Base-by-base conservation (phyloP, 2,329 filamentous ascomycete genomes). In the Pestalotiopsis sp. region DNA sequence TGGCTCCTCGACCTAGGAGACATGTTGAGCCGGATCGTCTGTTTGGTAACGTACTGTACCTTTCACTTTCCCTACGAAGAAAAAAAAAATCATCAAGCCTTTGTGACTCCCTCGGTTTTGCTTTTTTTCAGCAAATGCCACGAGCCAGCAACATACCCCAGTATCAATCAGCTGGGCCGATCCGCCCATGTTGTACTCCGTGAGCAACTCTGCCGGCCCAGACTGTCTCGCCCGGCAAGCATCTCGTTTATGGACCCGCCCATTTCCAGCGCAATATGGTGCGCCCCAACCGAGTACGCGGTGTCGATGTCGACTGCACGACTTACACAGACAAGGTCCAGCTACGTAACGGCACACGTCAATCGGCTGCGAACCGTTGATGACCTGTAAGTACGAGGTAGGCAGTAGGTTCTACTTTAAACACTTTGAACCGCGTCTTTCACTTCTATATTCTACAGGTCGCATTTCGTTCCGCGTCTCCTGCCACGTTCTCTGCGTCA, bases 151-250 rank as follows among this genome's bases (percentile, higher is more conserved):
- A 17, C 6, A 20, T 20, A 52, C 45, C 45, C 45, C 45, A 52
- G 45, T 52, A 52, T 52, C 45, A 52, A 17, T 59, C 12, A 59
- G 23, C 31, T 36, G 31, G 39, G 20, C 14, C 25, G 60, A 63
- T 63, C 60, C 60, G 60, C 60, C n/a, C 13, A n/a, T 11, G 41
- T 36, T 66, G 64, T 66, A 66, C 64, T 60, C 64, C 64, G 64
- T 66, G 56, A 31, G 20, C 25, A 14, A 49, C 4, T 31, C 27
- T 59, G n/a, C 52, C 20, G 31, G 52, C 36, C 20, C 64, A 66
- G 39, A 66, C 64, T 66, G 64, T 66, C 64, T 57, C n/a, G 27
- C 17, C 31, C 7, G 45, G 45, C 45, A 49, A 23, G 45, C 17
- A 52, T n/a, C 45, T 23, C 45, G n/a, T 52, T 7, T 5, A 45